Evolutionary conservation across 1,284 basidiomycete genomes (phyloP).

Genomic region (Leccinum pachyderme): DNA sequence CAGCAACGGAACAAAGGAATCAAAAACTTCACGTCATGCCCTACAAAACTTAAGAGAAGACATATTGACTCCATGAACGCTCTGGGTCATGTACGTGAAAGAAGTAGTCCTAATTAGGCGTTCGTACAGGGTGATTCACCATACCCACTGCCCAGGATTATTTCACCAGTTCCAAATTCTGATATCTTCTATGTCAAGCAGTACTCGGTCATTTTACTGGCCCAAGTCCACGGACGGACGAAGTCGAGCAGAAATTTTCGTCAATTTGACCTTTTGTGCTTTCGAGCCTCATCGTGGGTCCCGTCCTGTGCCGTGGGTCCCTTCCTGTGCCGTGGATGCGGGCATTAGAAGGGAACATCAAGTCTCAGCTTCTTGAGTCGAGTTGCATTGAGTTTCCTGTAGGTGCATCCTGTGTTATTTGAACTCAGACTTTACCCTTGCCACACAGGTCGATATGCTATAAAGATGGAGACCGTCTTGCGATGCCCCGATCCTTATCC

Average conservation of each 20-base stretch:
- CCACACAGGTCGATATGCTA: not conserved
- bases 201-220: not conserved
- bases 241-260: not conserved
- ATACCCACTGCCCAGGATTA: too few species aligned
- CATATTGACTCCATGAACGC: too few species aligned
- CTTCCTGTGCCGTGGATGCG: not conserved
- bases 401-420: conserved; percentile 8
- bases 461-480: not conserved
- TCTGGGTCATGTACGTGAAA: too few species aligned
- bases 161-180: not conserved
- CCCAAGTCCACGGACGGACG: not conserved
- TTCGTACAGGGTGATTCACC: too few species aligned
- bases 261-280: not conserved
- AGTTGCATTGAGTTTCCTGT: not conserved
- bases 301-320: not conserved
- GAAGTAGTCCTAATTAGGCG: too few species aligned
- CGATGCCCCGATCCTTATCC: not conserved
- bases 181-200: not conserved
- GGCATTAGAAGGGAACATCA: not conserved
- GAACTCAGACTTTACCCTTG: not conserved
- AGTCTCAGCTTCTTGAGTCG: too few species aligned
- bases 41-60: too few species aligned
- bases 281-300: conserved; percentile 2
- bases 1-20: too few species aligned
- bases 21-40: too few species aligned